Conservation (phyloP, 495 filamentous ascomycete species). For the Penicillium maclennaniae region DNA sequence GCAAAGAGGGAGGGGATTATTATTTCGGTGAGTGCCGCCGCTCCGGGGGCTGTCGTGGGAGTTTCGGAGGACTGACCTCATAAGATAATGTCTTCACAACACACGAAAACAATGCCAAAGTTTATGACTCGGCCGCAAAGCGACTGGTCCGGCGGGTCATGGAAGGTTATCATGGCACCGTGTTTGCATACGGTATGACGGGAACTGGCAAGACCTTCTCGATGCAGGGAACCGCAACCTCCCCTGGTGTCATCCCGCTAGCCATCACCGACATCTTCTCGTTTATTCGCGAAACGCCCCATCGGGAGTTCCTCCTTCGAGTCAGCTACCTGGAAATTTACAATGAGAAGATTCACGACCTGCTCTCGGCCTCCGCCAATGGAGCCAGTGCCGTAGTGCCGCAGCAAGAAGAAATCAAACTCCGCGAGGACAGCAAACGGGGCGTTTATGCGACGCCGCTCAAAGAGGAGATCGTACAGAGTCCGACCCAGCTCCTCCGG, state of each 20-base stretch:
- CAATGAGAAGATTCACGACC: conserved; percentile 95
- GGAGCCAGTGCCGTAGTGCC: conserved; percentile 44
- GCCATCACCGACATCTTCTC: conserved; percentile 99
- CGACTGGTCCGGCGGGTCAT: conserved; percentile 92
- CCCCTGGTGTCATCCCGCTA: conserved; percentile 94
- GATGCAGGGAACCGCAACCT: conserved; percentile 96
- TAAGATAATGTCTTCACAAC: conserved; percentile 92
- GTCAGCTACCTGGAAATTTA: conserved; percentile 99
- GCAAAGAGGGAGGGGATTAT: conserved; percentile 88
- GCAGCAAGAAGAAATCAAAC: conserved; percentile 85
- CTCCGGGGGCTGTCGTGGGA: not conserved
- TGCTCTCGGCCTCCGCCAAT: conserved; percentile 67
- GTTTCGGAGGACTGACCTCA: conserved; percentile 1
- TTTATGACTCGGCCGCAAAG: conserved; percentile 92
- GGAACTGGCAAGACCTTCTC: conserved; percentile 98
- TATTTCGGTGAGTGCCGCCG: conserved; percentile 67
- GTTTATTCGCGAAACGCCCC: conserved; percentile 94
- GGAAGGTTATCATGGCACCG: conserved; percentile 98
- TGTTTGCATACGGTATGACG: conserved; percentile 99
- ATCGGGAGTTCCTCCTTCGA: conserved; percentile 88
- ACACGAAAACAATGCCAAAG: conserved; percentile 86
- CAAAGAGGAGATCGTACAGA: conserved; percentile 98
- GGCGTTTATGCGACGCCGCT: conserved; percentile 95
- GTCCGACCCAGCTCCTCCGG: conserved; percentile 87
- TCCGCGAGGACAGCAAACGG: conserved; percentile 91